Evolutionary conservation across 345 rosid species (phyloP).

Genomic region (Eucalyptus albens): DNA sequence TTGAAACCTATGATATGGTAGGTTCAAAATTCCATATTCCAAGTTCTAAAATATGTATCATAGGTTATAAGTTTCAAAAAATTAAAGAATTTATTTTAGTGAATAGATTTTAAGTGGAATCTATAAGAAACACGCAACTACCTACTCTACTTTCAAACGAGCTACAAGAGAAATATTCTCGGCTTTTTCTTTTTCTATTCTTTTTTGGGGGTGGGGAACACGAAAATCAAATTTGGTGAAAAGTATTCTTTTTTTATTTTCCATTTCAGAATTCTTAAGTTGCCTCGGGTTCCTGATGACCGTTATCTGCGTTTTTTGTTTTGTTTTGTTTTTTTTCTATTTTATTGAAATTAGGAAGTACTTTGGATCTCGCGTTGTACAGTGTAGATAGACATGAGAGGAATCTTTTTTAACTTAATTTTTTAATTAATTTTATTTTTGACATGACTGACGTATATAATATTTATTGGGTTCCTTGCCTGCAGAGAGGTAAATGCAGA

Average conservation of each 20-base stretch:
- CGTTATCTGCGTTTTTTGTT: not conserved
- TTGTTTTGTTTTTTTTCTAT: rapidly evolving
- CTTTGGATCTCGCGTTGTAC: not conserved
- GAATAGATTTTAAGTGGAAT: no score
- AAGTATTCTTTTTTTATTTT: not conserved
- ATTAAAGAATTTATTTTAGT: no score
- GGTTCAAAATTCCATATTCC: no score
- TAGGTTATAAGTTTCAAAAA: no score
- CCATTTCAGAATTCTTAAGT: not conserved
- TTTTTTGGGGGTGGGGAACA: not conserved
- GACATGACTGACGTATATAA: not conserved
- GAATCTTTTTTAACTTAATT: not conserved
- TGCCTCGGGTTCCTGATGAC: not conserved
- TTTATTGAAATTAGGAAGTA: not conserved
- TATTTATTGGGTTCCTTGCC: not conserved
- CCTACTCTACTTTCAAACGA: not conserved
- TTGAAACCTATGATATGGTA: rapidly evolving
- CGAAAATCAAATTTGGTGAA: not conserved
- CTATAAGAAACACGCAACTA: no score
- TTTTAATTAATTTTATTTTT: no score
- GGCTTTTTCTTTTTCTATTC: not conserved
- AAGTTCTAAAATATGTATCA: no score
- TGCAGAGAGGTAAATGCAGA: not conserved
- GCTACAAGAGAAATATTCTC: not conserved
- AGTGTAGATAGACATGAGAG: not conserved